Evolutionary conservation across 73 alveolate genomes (phyloP).

Genomic region (Paramecium tetraurelia): DNA sequence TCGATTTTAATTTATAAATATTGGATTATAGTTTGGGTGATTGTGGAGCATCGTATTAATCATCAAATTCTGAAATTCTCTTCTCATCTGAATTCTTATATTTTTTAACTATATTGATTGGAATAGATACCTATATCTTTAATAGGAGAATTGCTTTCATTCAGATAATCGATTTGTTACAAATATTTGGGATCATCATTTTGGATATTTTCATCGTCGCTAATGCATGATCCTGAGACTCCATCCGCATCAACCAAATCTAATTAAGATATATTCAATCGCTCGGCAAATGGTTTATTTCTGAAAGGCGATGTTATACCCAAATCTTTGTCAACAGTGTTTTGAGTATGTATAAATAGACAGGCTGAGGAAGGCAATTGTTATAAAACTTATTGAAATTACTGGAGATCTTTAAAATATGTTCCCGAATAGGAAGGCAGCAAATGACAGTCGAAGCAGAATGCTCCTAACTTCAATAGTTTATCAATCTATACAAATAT

Average conservation of each 20-base stretch:
- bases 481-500: not conserved
- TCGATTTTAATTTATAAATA: not conserved
- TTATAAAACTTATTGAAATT: not conserved
- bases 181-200: not conserved
- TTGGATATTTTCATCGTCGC: not conserved
- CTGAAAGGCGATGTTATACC: not conserved
- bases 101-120: not conserved
- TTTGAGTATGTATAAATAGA: not conserved
- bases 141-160: not conserved
- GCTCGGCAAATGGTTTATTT: not conserved
- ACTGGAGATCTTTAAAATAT: not conserved
- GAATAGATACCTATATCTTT: not conserved
- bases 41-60: not conserved
- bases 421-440: not conserved
- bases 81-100: not conserved
- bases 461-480: not conserved
- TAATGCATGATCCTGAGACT: not conserved
- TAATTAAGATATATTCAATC: not conserved
- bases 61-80: not conserved
- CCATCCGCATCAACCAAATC: constrained; percentile 21
- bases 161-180: not conserved
- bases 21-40: not conserved
- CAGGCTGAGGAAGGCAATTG: not conserved
- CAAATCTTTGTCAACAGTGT: not conserved
- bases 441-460: not conserved